Percentiles rank a stretch among this genome's conserved stretches.
phyloP scores from a whole-genome alignment of 768 basidiomycete species.

The Boletus barrowsii region DNA sequence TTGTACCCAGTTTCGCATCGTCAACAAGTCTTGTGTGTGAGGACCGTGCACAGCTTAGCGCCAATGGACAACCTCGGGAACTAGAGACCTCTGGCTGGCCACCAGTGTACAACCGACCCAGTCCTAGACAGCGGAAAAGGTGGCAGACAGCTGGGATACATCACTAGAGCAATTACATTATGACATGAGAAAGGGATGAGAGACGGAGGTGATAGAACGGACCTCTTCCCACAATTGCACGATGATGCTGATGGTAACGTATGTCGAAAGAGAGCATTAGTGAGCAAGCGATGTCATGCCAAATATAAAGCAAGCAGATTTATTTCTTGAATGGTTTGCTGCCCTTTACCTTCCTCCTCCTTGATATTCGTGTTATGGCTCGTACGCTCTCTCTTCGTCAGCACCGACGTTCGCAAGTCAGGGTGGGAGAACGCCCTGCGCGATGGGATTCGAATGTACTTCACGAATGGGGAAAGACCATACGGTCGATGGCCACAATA shows the following conservation, averaged over 20 bases:
- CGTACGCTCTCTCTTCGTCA: neutral
- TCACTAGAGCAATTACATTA: neutral
- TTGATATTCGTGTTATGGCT: neutral
- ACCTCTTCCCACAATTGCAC: neutral
- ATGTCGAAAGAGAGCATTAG: neutral
- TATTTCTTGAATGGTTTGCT: neutral
- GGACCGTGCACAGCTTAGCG: neutral
- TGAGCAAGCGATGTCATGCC: constrained; percentile 4
- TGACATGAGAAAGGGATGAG: neutral
- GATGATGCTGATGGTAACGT: constrained; percentile 3
- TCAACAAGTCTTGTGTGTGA: neutral
- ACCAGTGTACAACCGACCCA: neutral
- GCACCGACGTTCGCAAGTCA: neutral
- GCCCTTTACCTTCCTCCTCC: neutral
- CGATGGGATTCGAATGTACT: neutral
- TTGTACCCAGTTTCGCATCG: neutral
- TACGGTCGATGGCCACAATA: neutral
- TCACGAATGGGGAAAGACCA: neutral
- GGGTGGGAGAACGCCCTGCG: neutral
- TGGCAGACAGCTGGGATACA: neutral
- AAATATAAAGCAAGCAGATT: neutral
- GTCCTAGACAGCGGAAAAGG: neutral
- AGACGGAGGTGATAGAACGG: constrained; percentile 4
- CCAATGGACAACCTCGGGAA: too few relatives aligned
- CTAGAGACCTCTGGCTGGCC: too few relatives aligned